Conservation (phyloP, 345 rosid species). For the Sisymbrium altissimum region DNA sequence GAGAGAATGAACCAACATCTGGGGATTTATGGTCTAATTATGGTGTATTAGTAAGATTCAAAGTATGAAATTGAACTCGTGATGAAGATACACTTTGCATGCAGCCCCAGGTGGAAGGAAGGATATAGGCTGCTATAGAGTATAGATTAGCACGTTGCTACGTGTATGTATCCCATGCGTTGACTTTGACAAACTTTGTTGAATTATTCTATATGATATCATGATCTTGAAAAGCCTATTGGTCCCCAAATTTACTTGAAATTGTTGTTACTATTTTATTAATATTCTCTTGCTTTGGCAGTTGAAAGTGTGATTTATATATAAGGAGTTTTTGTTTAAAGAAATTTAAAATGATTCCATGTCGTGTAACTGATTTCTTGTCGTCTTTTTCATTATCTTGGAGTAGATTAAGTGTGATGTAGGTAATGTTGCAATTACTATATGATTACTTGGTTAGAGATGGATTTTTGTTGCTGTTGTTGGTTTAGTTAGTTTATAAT, state of each 20-base stretch:
- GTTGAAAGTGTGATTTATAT: conserved; percentile 13
- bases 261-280: conserved; percentile 8
- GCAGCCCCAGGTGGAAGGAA: conserved; percentile 18
- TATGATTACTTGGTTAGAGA: conserved; percentile 1
- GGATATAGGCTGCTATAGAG: conserved; percentile 17
- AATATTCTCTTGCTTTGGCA: conserved; percentile 7
- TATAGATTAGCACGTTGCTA: conserved; percentile 16
- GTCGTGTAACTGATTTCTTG: conserved; percentile 19
- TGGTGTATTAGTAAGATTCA: not conserved
- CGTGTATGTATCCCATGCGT: conserved; percentile 25
- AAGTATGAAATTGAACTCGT: not conserved
- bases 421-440: not conserved
- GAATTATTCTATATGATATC: conserved; percentile 12
- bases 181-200: conserved; percentile 17
- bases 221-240: conserved; percentile 16
- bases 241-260: not conserved
- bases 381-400: not conserved
- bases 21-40: not conserved
- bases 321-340: not conserved
- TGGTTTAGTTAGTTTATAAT: not conserved
- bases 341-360: not conserved
- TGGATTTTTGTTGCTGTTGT: not conserved
- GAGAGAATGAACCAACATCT: not conserved
- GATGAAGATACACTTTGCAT: conserved; percentile 18
- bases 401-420: not conserved